phyloP scores from a whole-genome alignment of 192 early-diverging fungal species.

The Coemansia sp. region DNA sequence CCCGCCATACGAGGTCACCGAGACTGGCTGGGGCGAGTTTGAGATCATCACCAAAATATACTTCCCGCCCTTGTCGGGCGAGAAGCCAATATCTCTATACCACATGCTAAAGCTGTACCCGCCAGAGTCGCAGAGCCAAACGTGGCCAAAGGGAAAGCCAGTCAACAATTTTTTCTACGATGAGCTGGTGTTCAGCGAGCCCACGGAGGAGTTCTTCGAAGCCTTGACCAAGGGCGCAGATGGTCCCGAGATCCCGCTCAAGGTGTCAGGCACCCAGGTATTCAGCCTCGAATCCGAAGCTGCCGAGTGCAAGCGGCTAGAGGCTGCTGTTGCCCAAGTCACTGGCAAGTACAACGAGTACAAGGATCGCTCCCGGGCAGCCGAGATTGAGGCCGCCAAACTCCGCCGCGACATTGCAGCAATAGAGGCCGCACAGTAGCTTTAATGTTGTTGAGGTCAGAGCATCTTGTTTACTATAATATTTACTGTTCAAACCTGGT shows the following conservation, averaged over 20 bases:
- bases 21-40: constrained; percentile 99
- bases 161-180: constrained; percentile 54
- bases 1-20: constrained; percentile 83
- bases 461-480: neutral
- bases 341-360: constrained; percentile 58
- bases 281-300: constrained; percentile 63
- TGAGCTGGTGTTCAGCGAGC: constrained; percentile 76
- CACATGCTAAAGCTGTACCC: constrained; percentile 92
- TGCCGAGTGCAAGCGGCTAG: constrained; percentile 65
- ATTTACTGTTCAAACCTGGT: constrained; percentile 12
- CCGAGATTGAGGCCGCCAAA: constrained; percentile 52
- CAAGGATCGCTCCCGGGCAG: constrained; percentile 37
- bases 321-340: constrained; percentile 60
- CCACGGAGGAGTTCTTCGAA: constrained; percentile 70
- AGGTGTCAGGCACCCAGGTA: constrained; percentile 37
- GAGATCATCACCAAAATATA: constrained; percentile 92
- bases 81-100: constrained; percentile 77
- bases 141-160: constrained; percentile 52
- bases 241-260: constrained; percentile 54
- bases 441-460: neutral
- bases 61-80: constrained; percentile 73
- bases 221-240: constrained; percentile 55
- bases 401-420: constrained; percentile 53
- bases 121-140: constrained; percentile 38
- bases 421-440: constrained; percentile 29